These are phyloP conservation scores for Parasarocladium wereldwijsianum DNA, from an alignment of 2,329 filamentous ascomycete genomes.

Conservation along the genomic window DNA sequence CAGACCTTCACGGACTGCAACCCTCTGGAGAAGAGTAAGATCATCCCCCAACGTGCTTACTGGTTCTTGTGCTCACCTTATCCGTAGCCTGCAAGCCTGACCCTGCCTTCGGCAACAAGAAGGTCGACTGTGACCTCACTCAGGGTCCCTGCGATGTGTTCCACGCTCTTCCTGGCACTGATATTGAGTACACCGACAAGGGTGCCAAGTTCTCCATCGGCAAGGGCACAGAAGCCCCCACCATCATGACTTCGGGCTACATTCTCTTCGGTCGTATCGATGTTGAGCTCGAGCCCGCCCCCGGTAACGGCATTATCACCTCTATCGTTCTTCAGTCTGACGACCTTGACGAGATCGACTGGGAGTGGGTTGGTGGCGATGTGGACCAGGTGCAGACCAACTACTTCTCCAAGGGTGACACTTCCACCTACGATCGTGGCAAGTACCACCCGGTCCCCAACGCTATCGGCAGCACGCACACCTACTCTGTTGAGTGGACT, in stretches of 20 bases:
- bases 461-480: conserved; percentile 45
- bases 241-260: conserved; percentile 68
- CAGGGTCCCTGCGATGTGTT: conserved; percentile 49
- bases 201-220: conserved; percentile 53
- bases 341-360: conserved; percentile 76
- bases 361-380: conserved; percentile 82
- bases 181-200: conserved; percentile 28
- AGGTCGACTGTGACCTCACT: conserved; percentile 56
- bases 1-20: conserved; percentile 44
- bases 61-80: conserved; percentile 12
- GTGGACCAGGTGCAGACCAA: conserved; percentile 68
- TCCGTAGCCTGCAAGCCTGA: conserved; percentile 55
- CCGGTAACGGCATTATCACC: conserved; percentile 77
- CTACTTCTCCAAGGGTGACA: conserved; percentile 67
- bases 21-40: conserved; percentile 36
- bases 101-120: conserved; percentile 54
- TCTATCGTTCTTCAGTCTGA: conserved; percentile 83
- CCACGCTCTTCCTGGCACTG: conserved; percentile 29
- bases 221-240: conserved; percentile 49
- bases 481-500: conserved; percentile 56
- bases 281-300: conserved; percentile 61
- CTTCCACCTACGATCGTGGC: conserved; percentile 55
- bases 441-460: conserved; percentile 42
- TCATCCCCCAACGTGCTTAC: no score
- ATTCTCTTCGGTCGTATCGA: conserved; percentile 93